phyloP scores from a whole-genome alignment of 208 protist genomes.

The Trypanosoma caninum region DNA sequence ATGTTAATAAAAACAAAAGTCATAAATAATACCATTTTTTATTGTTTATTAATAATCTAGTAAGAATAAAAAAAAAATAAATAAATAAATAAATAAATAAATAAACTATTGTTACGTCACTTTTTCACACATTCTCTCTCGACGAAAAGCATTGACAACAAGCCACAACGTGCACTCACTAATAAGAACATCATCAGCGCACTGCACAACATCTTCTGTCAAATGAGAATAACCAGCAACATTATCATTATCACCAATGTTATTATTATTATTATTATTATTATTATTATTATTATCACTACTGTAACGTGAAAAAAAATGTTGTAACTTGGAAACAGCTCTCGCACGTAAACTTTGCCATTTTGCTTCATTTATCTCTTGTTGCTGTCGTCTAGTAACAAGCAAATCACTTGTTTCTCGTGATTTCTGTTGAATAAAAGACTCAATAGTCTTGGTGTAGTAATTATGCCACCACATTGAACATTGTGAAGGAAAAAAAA shows the following conservation, averaged over 20 bases:
- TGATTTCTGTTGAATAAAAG: not conserved
- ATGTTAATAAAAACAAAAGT: not conserved
- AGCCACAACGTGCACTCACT: constrained; percentile 6
- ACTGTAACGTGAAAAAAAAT: not conserved
- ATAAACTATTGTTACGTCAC: not conserved
- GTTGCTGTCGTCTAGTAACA: constrained; percentile 12
- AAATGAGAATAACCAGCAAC: not conserved
- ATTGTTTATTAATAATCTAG: no score
- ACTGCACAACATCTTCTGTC: not conserved
- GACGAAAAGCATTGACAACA: not conserved
- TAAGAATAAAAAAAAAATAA: constrained; percentile 11
- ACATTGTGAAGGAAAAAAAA: no score
- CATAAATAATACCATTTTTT: no score
- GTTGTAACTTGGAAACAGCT: not conserved
- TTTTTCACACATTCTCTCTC: not conserved
- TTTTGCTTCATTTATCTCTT: constrained; percentile 10
- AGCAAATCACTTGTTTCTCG: constrained; percentile 8
- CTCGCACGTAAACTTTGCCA: constrained; percentile 3
- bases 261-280: not conserved
- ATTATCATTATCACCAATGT: not conserved
- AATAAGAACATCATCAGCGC: not conserved
- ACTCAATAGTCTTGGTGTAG: not conserved
- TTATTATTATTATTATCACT: not conserved
- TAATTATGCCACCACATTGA: not conserved
- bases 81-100: not conserved